phyloP scores from a whole-genome alignment of 2,329 filamentous ascomycete species.

The Penicillium sp. region DNA sequence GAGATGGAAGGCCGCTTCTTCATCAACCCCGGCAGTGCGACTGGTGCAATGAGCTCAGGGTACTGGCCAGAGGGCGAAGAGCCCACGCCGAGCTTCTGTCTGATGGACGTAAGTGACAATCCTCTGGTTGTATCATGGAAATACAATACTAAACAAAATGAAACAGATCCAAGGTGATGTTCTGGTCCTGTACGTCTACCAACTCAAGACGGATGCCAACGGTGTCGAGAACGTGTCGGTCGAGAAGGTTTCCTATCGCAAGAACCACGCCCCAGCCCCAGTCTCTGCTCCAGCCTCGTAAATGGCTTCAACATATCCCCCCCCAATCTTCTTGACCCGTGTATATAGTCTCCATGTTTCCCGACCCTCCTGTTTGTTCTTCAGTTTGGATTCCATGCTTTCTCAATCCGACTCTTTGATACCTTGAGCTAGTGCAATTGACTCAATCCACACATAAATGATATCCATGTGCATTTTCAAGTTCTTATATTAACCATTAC shows the following conservation, averaged over 20 bases:
- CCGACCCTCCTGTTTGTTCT: neutral
- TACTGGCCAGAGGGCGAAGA: conserved; percentile 65
- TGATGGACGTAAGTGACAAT: conserved; percentile 83
- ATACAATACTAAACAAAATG: neutral
- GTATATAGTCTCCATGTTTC: conserved; percentile 35
- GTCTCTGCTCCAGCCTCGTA: conserved; percentile 57
- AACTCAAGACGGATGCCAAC: conserved; percentile 73
- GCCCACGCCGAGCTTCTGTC: conserved; percentile 84
- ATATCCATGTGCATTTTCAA: neutral
- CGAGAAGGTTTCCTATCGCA: conserved; percentile 84
- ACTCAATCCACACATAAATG: neutral
- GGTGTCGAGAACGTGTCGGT: conserved; percentile 78
- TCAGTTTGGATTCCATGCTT: conserved; percentile 7
- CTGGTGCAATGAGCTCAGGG: conserved; percentile 63
- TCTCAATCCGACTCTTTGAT: conserved; percentile 16
- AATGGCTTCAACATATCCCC: conserved; percentile 16
- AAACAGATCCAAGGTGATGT: conserved; percentile 89
- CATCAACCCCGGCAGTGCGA: conserved; percentile 68
- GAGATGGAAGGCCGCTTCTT: conserved; percentile 73
- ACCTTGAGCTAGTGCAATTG: conserved; percentile 10
- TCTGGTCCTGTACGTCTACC: conserved; percentile 92
- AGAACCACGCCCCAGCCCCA: conserved; percentile 62
- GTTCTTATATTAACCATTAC: neutral
- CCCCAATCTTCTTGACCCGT: conserved; percentile 1
- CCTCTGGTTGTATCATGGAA: neutral